phyloP scores from a whole-genome alignment of 306 rosid species.

The Geum urbanum region DNA sequence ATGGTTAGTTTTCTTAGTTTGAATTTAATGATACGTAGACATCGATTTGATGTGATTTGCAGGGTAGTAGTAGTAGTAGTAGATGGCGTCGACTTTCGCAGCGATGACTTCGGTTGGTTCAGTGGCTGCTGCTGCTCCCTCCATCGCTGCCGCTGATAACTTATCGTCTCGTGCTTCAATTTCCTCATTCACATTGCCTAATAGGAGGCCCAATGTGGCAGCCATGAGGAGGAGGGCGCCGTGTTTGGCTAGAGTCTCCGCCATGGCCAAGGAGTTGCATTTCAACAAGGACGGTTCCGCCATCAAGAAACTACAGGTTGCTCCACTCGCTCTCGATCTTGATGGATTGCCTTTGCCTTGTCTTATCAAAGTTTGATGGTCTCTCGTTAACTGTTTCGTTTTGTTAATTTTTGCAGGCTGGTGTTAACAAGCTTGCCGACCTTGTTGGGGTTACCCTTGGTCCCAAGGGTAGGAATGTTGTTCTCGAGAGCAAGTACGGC shows the following conservation, averaged over 20 bases:
- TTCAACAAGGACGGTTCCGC: conserved; percentile 93
- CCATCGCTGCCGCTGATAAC: conserved; percentile 39
- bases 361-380: background rate
- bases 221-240: conserved; percentile 32
- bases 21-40: no score
- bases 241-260: conserved; percentile 48
- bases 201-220: conserved; percentile 35
- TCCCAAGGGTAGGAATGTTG: conserved; percentile 98
- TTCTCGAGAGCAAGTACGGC: conserved; percentile 95
- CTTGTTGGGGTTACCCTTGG: conserved; percentile 98
- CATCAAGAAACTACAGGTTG: conserved; percentile 74
- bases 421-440: conserved; percentile 98
- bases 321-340: background rate
- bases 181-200: conserved; percentile 50
- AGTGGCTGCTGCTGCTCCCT: conserved; percentile 49
- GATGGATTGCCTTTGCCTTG: background rate
- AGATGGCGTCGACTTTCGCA: conserved; percentile 78
- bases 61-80: no score
- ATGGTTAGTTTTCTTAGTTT: no score
- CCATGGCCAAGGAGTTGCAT: conserved; percentile 96
- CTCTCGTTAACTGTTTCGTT: background rate
- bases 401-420: conserved; percentile 40
- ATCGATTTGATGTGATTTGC: background rate
- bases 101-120: conserved; percentile 56
- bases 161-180: conserved; percentile 66